phyloP scores from a whole-genome alignment of 148 eudicot species.

The Simmondsia chinensis region DNA sequence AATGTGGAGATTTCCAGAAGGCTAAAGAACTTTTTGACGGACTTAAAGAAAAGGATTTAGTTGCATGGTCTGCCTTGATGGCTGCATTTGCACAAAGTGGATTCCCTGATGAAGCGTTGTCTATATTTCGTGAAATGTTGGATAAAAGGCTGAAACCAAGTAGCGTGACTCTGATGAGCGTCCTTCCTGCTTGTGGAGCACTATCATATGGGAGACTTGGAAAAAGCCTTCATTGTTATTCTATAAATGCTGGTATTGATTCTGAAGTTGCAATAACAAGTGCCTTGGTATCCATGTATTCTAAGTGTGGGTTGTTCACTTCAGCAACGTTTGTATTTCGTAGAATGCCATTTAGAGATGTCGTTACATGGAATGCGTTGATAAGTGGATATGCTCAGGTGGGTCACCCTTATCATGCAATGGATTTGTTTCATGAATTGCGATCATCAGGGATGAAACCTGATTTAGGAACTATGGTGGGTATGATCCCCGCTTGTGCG shows the following conservation, averaged over 20 bases:
- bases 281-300: conserved; percentile 57
- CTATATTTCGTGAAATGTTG: conserved; percentile 49
- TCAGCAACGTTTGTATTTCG: conserved; percentile 34
- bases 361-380: conserved; percentile 61
- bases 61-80: conserved; percentile 66
- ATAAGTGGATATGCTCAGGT: conserved; percentile 57
- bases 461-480: conserved; percentile 53
- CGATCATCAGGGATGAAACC: conserved; percentile 30
- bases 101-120: conserved; percentile 30
- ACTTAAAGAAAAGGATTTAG: conserved; percentile 48
- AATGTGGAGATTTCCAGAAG: conserved; percentile 42
- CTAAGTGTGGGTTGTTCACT: conserved; percentile 39
- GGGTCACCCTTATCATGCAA: conserved; percentile 29
- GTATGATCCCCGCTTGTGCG: conserved; percentile 54
- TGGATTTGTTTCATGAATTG: conserved; percentile 34
- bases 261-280: conserved; percentile 31
- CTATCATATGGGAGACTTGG: conserved; percentile 33
- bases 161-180: conserved; percentile 43
- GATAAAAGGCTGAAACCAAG: conserved; percentile 40
- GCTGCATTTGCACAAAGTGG: conserved; percentile 58
- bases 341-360: conserved; percentile 32
- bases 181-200: conserved; percentile 60
- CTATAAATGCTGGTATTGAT: conserved; percentile 35
- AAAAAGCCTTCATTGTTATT: conserved; percentile 60
- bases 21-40: conserved; percentile 37